phyloP scores from a whole-genome alignment of 2,329 filamentous ascomycete genomes.

The Graphilbum sp. region DNA sequence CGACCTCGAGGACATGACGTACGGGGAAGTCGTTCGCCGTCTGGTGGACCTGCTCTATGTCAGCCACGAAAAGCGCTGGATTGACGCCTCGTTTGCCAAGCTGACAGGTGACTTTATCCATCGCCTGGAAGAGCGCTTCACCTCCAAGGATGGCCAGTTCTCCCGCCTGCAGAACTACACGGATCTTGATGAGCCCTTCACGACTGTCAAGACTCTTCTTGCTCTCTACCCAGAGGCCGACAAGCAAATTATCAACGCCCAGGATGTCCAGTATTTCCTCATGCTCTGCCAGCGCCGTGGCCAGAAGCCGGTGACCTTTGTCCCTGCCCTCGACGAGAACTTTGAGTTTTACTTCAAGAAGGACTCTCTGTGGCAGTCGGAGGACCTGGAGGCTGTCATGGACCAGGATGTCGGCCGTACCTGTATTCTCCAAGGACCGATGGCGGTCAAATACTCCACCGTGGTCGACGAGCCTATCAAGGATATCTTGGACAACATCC shows the following conservation, averaged over 20 bases:
- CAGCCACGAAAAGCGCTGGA: slow-evolving; percentile 82
- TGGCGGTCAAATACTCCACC: slow-evolving; percentile 79
- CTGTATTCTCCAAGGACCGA: slow-evolving; percentile 90
- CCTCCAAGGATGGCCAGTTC: slow-evolving; percentile 48
- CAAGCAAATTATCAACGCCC: slow-evolving; percentile 86
- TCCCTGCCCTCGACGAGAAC: slow-evolving; percentile 86
- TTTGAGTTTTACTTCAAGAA: slow-evolving; percentile 99
- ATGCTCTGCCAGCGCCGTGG: slow-evolving; percentile 78
- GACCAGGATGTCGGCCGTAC: slow-evolving; percentile 91
- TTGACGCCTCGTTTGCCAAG: slow-evolving; percentile 65
- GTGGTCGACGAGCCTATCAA: slow-evolving; percentile 86
- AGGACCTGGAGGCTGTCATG: slow-evolving; percentile 90
- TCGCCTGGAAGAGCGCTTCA: slow-evolving; percentile 93
- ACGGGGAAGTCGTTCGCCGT: slow-evolving; percentile 69
- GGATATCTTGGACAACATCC: slow-evolving; percentile 83
- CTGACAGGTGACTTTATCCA: slow-evolving; percentile 93
- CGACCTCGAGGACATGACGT: slow-evolving; percentile 92
- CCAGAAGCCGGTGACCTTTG: slow-evolving; percentile 95
- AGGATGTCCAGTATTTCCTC: slow-evolving; percentile 95
- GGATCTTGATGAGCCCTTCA: slow-evolving; percentile 71
- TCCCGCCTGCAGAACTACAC: slow-evolving; percentile 82
- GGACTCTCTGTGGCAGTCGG: slow-evolving; percentile 97
- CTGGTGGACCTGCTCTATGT: slow-evolving; percentile 86
- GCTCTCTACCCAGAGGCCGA: slow-evolving; percentile 74
- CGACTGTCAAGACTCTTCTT: slow-evolving; percentile 62